Base-by-base conservation (phyloP, 352 stramenopile species). In the Halophytophthora polymorphica region DNA sequence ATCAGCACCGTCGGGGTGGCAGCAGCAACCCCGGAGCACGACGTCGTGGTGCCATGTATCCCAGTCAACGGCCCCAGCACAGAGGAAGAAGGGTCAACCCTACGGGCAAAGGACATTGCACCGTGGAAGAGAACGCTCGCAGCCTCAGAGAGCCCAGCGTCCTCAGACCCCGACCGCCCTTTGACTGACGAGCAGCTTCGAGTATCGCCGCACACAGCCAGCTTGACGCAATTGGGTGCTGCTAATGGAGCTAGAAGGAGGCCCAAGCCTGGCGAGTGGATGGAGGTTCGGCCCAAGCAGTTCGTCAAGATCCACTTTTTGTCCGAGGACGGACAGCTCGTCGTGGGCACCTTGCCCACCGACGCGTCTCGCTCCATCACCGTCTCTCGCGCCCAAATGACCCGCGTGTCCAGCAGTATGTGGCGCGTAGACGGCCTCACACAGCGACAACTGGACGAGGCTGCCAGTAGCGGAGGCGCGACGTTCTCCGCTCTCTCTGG, bases 201-300 rank as follows among this genome's bases (percentile, higher is more conserved):
- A 29, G 8, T 22, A 35, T 28, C 2, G 14, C 33, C 42, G 15
- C 35, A 23, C 15, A 48, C 17, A 50, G 18, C 22, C 21, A 53
- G 7, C 4, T 38, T 57, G 23, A 38, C 51, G 6, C 38, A 6
- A 52, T 6, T 22, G 17, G 22, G 1, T 14, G 18, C 13, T 15
- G 28, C 19, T 1, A 48, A 37, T 13, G 22, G 41, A 48, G 37
- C 12, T 19, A 23, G 23, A 39, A 45, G 31, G 14, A 64, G 46
- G 10, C 72, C 75, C 6, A 73, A 69, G 15, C 39, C 43, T 28
- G 68, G 77, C 15, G 71, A 88, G 19, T 85, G 77, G 75, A 37
- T 88, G 10, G 64, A 88, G 57, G 17, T 88, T 15, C 47, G 25
- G 14, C 33, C 61, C 17, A 78, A 79, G 41, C 60, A 67, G 35